Evolutionary conservation across 2,329 filamentous ascomycete species (phyloP).

Genomic region (Exophiala sp.): DNA sequence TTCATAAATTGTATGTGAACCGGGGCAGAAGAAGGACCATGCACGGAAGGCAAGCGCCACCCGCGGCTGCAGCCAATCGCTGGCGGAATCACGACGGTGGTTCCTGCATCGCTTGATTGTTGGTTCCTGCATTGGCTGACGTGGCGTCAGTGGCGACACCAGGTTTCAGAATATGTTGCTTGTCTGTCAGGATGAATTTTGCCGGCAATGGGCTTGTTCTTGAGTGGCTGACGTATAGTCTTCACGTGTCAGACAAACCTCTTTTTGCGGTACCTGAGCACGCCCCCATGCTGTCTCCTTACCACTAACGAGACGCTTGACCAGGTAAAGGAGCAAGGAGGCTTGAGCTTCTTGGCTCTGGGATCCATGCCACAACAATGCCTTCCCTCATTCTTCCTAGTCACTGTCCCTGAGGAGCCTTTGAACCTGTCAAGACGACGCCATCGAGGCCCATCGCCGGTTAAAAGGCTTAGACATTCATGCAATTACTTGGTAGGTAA

Average conservation of each 20-base stretch:
- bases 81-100: background rate
- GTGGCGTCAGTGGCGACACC: background rate
- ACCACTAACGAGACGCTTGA: background rate
- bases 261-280: too few relatives aligned
- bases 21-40: background rate
- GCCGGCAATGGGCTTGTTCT: too few relatives aligned
- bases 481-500: too few relatives aligned
- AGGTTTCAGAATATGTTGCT: background rate
- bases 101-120: background rate
- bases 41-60: background rate
- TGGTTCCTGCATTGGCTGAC: conserved; percentile 1
- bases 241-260: too few relatives aligned
- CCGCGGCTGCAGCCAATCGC: background rate
- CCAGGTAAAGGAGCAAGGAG: background rate
- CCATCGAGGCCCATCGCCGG: background rate
- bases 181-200: background rate
- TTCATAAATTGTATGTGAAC: background rate
- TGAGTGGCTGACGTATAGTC: too few relatives aligned
- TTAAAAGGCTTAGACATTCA: background rate
- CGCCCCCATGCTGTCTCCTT: too few relatives aligned
- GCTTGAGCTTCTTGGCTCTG: background rate
- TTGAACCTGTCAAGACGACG: background rate
- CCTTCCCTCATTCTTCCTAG: background rate
- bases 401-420: background rate
- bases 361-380: background rate